Base-by-base conservation (phyloP, 73 alveolate genomes). In the Loxodes magnus region DNA sequence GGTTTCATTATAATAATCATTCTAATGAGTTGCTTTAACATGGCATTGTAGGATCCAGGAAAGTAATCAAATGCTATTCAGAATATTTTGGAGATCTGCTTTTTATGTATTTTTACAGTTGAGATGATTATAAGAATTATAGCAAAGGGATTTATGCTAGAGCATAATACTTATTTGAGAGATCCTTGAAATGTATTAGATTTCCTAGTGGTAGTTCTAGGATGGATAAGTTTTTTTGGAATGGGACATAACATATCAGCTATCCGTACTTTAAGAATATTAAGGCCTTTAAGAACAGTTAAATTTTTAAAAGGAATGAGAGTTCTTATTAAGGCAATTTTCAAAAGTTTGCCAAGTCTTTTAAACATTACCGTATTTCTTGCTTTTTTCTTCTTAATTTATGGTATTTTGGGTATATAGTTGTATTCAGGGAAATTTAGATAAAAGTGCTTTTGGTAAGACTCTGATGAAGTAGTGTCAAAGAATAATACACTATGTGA, bases 141-240 rank as follows among this genome's bases (percentile, higher is more conserved):
- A 5, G 74, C 76, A 3, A 55, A 28, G 62, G 87, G 87, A 7
- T 72, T 72, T 21, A 19, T 72, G 2, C 23, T 72, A 2, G 74
- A 37, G 4, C 25, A 56, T 15, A 14, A 72, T 9, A 41, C 91
- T 3, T 82, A 82, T 41, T 42, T 82, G 24, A 75, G 90, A 56
- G 95, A 82, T 38, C 66, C 82, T 7, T 82, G 90, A 84, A 82
- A 82, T 42, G 43, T 71, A 23, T 55, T 82, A 2, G 95, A 83
- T 59, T 83, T 83, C 54, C 22, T 72, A 34, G 88, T 83, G 51
- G 84, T 83, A 15, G 42, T 72, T 21, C 41, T 73, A 35, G 92
- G 92, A 35, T 77, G 83, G 78, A 29, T 78, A 5, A 59, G 86
- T 9, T 10, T 31, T 16, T 2, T 38, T 14, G 17, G 5, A 14